Evolutionary conservation across 371 early-diverging fungal genomes (phyloP).

Genomic region (Mortierella sp.): DNA sequence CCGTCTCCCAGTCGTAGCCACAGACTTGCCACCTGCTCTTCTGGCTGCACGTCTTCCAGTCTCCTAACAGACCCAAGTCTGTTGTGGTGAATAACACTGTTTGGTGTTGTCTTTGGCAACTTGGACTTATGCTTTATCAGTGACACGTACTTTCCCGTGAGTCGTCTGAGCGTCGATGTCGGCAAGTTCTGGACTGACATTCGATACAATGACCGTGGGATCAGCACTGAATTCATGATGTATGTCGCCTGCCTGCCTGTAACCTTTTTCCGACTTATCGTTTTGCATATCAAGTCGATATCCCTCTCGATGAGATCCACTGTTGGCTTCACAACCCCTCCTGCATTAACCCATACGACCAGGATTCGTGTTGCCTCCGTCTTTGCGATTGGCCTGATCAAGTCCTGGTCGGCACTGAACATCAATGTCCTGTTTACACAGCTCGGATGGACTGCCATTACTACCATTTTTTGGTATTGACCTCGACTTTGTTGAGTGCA

Average conservation of each 20-base stretch:
- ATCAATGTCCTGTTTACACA: not conserved
- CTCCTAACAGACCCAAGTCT: too few relatives aligned
- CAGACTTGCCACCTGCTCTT: too few relatives aligned
- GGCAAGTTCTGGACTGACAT: not conserved
- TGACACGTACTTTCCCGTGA: slow-evolving; percentile 4
- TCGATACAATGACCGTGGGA: slow-evolving; percentile 20
- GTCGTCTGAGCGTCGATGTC: not conserved
- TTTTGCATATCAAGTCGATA: slow-evolving; percentile 1
- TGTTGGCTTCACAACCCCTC: too few relatives aligned
- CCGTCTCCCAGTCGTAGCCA: too few relatives aligned
- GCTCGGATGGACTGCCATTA: slow-evolving; percentile 18
- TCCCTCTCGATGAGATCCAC: slow-evolving; percentile 3
- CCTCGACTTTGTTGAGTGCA: slow-evolving; percentile 15
- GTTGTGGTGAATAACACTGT: too few relatives aligned
- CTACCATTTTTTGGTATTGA: slow-evolving; percentile 26
- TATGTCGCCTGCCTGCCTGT: slow-evolving; percentile 28
- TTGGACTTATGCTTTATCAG: not conserved
- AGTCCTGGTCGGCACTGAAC: not conserved
- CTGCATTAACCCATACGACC: slow-evolving; percentile 21
- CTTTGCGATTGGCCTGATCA: not conserved
- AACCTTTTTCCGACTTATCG: slow-evolving; percentile 3
- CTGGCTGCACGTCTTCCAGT: too few relatives aligned
- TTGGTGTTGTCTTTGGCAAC: too few relatives aligned
- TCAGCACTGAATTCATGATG: slow-evolving; percentile 23
- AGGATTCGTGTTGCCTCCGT: too few relatives aligned